Evolutionary conservation across 257 asterid species (phyloP), one percentile per base, ranked within the genome.

Genomic region (Rubia yunnanensis): DNA sequence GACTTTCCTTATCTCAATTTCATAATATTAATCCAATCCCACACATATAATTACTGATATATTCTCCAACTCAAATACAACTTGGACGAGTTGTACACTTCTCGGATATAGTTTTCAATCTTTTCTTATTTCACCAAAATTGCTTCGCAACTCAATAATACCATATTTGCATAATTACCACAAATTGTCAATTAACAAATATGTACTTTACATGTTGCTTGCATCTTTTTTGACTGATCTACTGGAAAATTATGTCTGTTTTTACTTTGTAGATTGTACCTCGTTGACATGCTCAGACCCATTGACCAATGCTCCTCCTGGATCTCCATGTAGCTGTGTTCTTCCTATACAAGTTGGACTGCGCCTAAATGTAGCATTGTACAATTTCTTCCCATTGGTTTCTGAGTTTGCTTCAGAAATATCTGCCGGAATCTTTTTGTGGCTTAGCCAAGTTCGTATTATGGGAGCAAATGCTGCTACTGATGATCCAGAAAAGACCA

Each of bases 391-490:
- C 70, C 96, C 99, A 76, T 76, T 86, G 74, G 96, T 92, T 53
- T 82, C 96, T 14, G 95, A 89, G 80, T 80, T 92, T 60, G 95
- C 97, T 20, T 23, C 83, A 17, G 99, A 89, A 76, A 80, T 92
- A 65, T 83, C 94, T 54, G 67, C 71, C n/a, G 97, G 99, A 57
- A 87, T 82, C n/a, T 86, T 76, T 68, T 71, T 89, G 84, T 81
- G 81, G 74, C 90, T 73, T 69, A 86, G 94, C 83, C 97, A 89
- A 85, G 97, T 92, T 60, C 96, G 92, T 28, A 86, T 92, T 56
- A 84, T 87, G 95, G 99, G 96, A 60, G 99, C 99, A 67, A 89
- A 87, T 78, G 88, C 88, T 70, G 95, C 89, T 30, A 83, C 57
- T 70, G 90, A 84, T 59, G 81, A 81, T 78, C 86, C 96, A 8